Evolutionary conservation across 129 eudicot species (phyloP), one percentile per base, ranked within the genome.

Genomic region (Pittosporum tobira): DNA sequence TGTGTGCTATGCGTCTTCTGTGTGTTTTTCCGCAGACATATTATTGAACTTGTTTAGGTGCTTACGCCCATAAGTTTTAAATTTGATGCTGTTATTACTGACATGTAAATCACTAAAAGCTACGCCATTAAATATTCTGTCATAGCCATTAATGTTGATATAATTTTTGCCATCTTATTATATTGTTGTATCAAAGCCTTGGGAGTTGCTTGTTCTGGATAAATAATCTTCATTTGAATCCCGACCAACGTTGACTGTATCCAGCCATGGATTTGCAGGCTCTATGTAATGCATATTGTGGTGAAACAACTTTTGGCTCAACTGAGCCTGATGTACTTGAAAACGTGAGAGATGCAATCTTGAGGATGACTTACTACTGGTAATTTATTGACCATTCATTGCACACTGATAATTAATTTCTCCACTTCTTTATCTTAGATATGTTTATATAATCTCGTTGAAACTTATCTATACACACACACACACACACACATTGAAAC

Each of bases 321-420:
- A 91, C 82, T 63, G 96, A 91, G 59, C 83, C 79, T 23, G 78
- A 68, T 48, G 75, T 78, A 19, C 94, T 91, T 29, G 98, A 81
- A 73, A 83, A 78, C 61, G 94, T 81, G 62, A 78, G 90, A 73
- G 87, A 80, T 55, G 84, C 96, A 69, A 86, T 91, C 60, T 53
- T 86, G 57, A 81, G 96, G 76, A 91, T 91, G 96, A 83, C 96
- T 1, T 91, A 91, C 67, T 91, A 91, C 79, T 91, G 98, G 98
- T 91, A 82, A 62, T 31, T 14, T 5, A 42, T 9, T 66, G 61
- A 63, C 55, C 59, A 3, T 67, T 60, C 59, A 3, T 67, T 45
- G 25, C 16, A 11, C 18, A 20, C 18, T 4, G 26, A 13, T 51
- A 28, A 49, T 31, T 51, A 28, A 49, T 31, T 38, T 16, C 44